These are phyloP conservation scores for Penicillium diatomitis DNA, from an alignment of 495 filamentous ascomycete species.

Conservation along the genomic window DNA sequence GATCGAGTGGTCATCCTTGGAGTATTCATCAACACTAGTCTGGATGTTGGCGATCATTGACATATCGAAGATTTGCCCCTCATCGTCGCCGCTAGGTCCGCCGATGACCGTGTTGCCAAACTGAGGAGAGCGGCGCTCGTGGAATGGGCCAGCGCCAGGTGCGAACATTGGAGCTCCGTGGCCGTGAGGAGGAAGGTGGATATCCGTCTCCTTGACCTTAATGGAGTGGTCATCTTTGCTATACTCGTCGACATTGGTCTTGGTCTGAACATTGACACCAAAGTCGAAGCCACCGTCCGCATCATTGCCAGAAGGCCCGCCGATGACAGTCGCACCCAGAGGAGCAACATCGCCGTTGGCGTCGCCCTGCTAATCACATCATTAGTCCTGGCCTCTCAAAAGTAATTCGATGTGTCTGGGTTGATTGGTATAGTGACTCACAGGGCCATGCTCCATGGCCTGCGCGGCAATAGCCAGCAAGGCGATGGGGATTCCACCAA, in stretches of 20 bases:
- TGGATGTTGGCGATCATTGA: constrained; percentile 13
- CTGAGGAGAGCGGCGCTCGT: constrained; percentile 8
- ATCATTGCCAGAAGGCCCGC: constrained; percentile 18
- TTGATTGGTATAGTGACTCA: background rate
- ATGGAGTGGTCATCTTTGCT: constrained; percentile 25
- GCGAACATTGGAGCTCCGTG: constrained; percentile 1
- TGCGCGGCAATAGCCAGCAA: constrained; percentile 30
- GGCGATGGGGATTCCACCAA: constrained; percentile 31
- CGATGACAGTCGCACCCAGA: constrained; percentile 11
- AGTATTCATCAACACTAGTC: constrained; percentile 11
- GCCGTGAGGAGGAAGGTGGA: constrained; percentile 3
- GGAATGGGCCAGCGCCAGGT: constrained; percentile 13
- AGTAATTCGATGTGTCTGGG: background rate
- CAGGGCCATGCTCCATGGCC: constrained; percentile 12
- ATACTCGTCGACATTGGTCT: constrained; percentile 17
- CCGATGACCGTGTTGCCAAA: constrained; percentile 15
- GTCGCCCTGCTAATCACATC: background rate
- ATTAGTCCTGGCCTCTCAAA: background rate
- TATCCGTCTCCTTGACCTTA: constrained; percentile 14
- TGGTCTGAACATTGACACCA: constrained; percentile 8
- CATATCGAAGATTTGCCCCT: constrained; percentile 18
- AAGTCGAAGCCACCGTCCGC: constrained; percentile 9
- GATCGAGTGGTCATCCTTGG: constrained; percentile 24
- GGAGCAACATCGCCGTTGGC: constrained; percentile 1
- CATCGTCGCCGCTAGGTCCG: constrained; percentile 22